Evolutionary conservation across 176 grass and related monocot genomes (phyloP).

Genomic region (Musa troglodytarum): DNA sequence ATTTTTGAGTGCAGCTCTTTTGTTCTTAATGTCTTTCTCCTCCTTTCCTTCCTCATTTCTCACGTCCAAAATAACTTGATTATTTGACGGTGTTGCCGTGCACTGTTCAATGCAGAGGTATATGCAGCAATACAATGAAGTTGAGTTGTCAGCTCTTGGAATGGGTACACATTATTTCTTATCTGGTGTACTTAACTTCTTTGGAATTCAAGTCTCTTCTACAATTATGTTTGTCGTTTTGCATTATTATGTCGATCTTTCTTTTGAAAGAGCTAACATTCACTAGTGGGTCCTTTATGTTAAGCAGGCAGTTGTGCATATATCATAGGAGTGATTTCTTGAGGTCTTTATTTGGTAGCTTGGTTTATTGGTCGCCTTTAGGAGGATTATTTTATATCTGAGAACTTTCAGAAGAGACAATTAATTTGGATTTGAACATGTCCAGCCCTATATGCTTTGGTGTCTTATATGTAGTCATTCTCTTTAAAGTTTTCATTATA

Average conservation of each 20-base stretch:
- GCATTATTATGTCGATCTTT: too few relatives aligned
- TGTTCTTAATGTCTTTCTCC: not conserved
- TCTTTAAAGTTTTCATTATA: too few relatives aligned
- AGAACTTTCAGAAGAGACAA: not conserved
- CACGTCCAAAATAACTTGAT: too few relatives aligned
- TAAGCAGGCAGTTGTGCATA: too few relatives aligned
- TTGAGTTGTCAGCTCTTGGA: conserved; percentile 14
- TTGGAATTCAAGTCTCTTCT: not conserved
- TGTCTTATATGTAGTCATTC: not conserved
- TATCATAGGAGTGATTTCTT: not conserved
- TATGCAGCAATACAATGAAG: conserved; percentile 17
- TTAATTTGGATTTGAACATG: not conserved
- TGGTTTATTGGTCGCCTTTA: not conserved
- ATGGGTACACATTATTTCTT: not conserved
- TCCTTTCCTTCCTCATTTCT: not conserved
- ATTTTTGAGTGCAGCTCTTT: not conserved
- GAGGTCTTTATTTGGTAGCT: not conserved
- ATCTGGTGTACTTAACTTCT: too few relatives aligned
- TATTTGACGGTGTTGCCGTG: not conserved
- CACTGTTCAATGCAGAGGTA: not conserved
- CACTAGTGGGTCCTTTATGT: too few relatives aligned
- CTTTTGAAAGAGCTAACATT: too few relatives aligned
- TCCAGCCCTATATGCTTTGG: not conserved
- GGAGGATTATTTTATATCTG: not conserved
- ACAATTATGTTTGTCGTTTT: not conserved